A percentile compares a stretch with the other conserved stretches of the same genome.
Evolutionary conservation across 2,329 filamentous ascomycete species (phyloP).

Genomic region (Botrytis elliptica): DNA sequence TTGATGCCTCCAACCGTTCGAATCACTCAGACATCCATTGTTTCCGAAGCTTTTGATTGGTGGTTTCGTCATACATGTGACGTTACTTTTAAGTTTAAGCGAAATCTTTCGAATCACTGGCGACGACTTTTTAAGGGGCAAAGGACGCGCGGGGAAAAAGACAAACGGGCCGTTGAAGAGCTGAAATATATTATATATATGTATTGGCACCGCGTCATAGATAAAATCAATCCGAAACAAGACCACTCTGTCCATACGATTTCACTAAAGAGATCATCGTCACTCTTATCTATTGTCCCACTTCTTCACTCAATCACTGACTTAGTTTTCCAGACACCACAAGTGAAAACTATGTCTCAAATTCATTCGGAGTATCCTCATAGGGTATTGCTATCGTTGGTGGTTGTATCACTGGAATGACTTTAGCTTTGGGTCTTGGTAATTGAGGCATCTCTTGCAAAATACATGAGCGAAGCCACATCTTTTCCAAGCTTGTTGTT

Average conservation of each 20-base stretch:
- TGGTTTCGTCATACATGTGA: background rate
- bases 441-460: slow-evolving; percentile 22
- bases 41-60: background rate
- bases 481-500: slow-evolving; percentile 28
- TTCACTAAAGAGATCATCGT: background rate
- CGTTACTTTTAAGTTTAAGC: background rate
- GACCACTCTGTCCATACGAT: background rate
- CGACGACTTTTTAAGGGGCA: no score
- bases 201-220: background rate
- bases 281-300: background rate
- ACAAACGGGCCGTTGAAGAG: background rate
- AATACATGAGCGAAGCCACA: slow-evolving; percentile 27
- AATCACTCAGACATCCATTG: background rate
- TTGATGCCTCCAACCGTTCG: background rate
- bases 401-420: slow-evolving; percentile 27
- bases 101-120: background rate
- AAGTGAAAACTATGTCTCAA: background rate
- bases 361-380: background rate
- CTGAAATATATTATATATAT: background rate
- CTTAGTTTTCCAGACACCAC: background rate
- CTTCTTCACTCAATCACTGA: background rate
- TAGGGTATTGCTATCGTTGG: background rate
- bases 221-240: background rate
- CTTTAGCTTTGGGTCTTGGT: slow-evolving; percentile 24
- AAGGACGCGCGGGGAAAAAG: background rate